phyloP scores from a whole-genome alignment of 495 filamentous ascomycete genomes.

The Penicillium turbatum region DNA sequence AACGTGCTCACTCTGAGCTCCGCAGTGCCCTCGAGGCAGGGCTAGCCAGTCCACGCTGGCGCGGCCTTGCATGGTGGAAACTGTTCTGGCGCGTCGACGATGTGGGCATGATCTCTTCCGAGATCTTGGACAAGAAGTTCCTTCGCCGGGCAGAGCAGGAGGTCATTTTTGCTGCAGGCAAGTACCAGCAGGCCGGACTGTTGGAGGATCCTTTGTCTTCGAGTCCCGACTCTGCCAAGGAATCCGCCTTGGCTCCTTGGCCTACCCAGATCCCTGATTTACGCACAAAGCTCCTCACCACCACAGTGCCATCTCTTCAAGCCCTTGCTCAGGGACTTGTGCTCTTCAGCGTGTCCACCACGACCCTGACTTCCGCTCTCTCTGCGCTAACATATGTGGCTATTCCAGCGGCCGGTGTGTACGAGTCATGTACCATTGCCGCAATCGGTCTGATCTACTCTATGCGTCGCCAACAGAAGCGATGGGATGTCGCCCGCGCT shows the following conservation, averaged over 20 bases:
- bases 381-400: slow-evolving; percentile 67
- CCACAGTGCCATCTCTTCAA: slow-evolving; percentile 71
- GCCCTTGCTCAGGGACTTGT: slow-evolving; percentile 74
- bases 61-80: slow-evolving; percentile 84
- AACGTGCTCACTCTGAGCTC: slow-evolving; percentile 76
- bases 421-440: slow-evolving; percentile 76
- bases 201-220: slow-evolving; percentile 21
- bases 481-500: slow-evolving; percentile 67
- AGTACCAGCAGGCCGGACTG: slow-evolving; percentile 66
- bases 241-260: slow-evolving; percentile 29
- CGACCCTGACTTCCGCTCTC: slow-evolving; percentile 57
- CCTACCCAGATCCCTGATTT: slow-evolving; percentile 42
- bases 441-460: slow-evolving; percentile 73
- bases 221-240: slow-evolving; percentile 10
- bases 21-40: slow-evolving; percentile 69
- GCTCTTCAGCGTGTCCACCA: slow-evolving; percentile 65
- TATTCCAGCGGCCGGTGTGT: slow-evolving; percentile 49
- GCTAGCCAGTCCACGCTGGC: slow-evolving; percentile 67
- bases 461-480: slow-evolving; percentile 66
- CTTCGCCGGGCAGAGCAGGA: slow-evolving; percentile 68
- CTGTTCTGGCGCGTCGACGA: slow-evolving; percentile 93
- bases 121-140: slow-evolving; percentile 71
- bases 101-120: slow-evolving; percentile 71
- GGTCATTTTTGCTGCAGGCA: slow-evolving; percentile 75
- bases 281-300: slow-evolving; percentile 53